Percentiles rank a stretch among this genome's conserved stretches.
phyloP scores from a whole-genome alignment of 2,329 filamentous ascomycete species.

The Colletotrichum liriopes region DNA sequence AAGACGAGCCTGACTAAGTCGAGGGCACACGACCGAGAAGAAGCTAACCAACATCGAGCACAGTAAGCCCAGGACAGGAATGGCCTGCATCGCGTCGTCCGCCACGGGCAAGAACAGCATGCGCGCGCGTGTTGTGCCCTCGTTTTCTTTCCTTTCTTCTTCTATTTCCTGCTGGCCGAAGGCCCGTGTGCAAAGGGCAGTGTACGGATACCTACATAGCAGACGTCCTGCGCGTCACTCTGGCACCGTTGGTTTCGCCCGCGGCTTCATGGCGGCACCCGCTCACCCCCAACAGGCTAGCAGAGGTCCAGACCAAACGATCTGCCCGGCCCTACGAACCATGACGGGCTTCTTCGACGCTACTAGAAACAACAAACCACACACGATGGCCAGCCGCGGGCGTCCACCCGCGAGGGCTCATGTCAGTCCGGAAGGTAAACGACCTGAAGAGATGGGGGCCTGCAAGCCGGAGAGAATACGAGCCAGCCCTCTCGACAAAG shows the following conservation, averaged over 20 bases:
- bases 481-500: not conserved
- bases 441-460: not conserved
- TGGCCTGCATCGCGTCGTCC: not conserved
- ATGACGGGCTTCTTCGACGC: constrained; percentile 2
- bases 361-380: not conserved
- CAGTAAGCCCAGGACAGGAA: not conserved
- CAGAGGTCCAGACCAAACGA: constrained; percentile 3
- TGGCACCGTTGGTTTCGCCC: constrained; percentile 40
- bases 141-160: not conserved
- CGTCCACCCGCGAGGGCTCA: not conserved
- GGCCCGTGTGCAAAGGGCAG: constrained; percentile 12
- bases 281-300: constrained; percentile 7
- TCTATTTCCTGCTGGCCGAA: not conserved
- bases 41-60: not conserved
- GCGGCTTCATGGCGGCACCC: constrained; percentile 33
- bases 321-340: constrained; percentile 5
- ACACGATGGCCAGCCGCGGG: not conserved
- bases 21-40: no score
- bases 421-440: not conserved
- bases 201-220: not conserved
- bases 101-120: not conserved
- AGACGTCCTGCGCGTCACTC: constrained; percentile 12
- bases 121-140: not conserved
- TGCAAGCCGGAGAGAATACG: not conserved
- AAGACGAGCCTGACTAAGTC: constrained; percentile 21